A percentile compares a stretch with the other conserved stretches of the same genome.
These are phyloP conservation scores for Eucommia ulmoides DNA, from an alignment of 257 asterid genomes.

Conservation along the genomic window DNA sequence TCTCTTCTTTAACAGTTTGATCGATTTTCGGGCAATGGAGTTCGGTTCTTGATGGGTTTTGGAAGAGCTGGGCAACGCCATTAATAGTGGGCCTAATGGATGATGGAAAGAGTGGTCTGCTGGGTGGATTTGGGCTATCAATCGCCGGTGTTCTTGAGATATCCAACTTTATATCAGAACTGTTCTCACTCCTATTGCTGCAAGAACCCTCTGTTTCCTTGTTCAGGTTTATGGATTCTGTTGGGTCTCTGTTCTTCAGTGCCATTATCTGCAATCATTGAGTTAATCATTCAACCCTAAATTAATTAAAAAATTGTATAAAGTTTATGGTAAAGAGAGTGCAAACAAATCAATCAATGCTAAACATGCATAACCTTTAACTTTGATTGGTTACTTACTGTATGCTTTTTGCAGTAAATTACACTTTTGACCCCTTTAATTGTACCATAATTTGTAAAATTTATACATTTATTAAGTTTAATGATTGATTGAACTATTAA, in stretches of 20 bases:
- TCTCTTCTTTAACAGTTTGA: conserved; percentile 68
- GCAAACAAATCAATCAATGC: too few relatives aligned
- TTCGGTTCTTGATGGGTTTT: conserved; percentile 30
- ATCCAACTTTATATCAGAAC: conserved; percentile 74
- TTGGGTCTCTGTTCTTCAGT: conserved; percentile 79
- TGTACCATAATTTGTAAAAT: too few relatives aligned
- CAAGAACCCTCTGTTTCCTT: conserved; percentile 93
- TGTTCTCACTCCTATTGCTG: conserved; percentile 91
- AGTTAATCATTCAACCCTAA: not conserved
- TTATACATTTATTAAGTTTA: too few relatives aligned
- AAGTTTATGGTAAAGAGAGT: too few relatives aligned
- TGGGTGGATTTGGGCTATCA: conserved; percentile 38
- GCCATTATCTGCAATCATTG: conserved; percentile 58
- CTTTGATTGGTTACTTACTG: too few relatives aligned
- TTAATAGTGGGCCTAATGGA: conserved; percentile 36
- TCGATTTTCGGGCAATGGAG: conserved; percentile 37
- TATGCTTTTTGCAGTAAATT: too few relatives aligned
- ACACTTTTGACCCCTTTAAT: too few relatives aligned
- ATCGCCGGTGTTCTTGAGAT: conserved; percentile 55
- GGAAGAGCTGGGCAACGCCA: conserved; percentile 30
- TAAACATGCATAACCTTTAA: too few relatives aligned
- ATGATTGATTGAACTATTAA: too few relatives aligned
- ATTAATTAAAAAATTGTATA: too few relatives aligned
- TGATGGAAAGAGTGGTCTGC: not conserved
- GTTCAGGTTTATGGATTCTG: conserved; percentile 93